phyloP scores from a whole-genome alignment of 192 early-diverging fungal species.

The Martensiomyces pterosporus region DNA sequence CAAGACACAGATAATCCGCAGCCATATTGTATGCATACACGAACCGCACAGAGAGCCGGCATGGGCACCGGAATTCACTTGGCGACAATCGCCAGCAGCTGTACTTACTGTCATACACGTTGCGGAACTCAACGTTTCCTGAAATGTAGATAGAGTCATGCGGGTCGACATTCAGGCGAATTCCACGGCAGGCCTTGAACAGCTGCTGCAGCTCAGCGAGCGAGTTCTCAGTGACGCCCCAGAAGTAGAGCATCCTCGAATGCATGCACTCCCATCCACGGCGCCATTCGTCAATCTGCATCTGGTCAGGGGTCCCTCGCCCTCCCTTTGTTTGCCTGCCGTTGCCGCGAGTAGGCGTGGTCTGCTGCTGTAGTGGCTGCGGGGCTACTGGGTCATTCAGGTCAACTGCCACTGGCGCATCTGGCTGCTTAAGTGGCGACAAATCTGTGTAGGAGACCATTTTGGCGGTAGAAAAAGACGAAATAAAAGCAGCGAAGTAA shows the following conservation, averaged over 20 bases:
- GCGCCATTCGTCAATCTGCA: slow-evolving; percentile 26
- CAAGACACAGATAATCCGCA: slow-evolving; percentile 3
- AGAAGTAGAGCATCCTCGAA: slow-evolving; percentile 39
- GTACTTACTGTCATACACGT: slow-evolving; percentile 45
- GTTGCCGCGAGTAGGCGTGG: neutral
- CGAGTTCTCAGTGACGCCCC: slow-evolving; percentile 39
- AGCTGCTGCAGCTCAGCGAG: slow-evolving; percentile 43
- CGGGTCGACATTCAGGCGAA: slow-evolving; percentile 46
- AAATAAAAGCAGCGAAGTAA: neutral
- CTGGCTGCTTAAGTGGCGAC: slow-evolving; percentile 42
- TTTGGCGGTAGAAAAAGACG: neutral
- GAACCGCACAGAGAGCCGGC: too few relatives aligned
- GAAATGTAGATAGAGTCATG: slow-evolving; percentile 22
- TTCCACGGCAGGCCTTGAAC: slow-evolving; percentile 42
- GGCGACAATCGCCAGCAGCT: too few relatives aligned
- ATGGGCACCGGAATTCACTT: too few relatives aligned
- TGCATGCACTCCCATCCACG: slow-evolving; percentile 29
- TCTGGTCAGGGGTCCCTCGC: neutral
- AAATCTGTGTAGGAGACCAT: slow-evolving; percentile 50
- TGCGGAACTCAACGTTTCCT: slow-evolving; percentile 50
- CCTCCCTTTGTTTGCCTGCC: neutral
- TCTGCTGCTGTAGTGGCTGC: slow-evolving; percentile 7
- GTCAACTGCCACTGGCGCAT: slow-evolving; percentile 31
- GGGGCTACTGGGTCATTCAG: slow-evolving; percentile 32
- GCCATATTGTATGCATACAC: too few relatives aligned